These are phyloP conservation scores for Solanum dulcamara DNA, from an alignment of 257 asterid species.

Conservation along the genomic window DNA sequence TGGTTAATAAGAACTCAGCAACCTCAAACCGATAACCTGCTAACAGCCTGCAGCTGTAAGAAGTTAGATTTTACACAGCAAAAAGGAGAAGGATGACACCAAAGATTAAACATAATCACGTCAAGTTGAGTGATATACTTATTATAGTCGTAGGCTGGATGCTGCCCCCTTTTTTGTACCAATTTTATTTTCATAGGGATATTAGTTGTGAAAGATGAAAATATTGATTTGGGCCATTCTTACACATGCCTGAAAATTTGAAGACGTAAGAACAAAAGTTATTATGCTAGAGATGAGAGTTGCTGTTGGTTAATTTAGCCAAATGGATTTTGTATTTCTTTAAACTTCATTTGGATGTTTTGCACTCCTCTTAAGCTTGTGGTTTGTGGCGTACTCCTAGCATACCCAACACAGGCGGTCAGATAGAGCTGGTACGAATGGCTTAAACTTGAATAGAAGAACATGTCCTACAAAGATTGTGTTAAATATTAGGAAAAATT, in stretches of 20 bases:
- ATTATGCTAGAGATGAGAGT: not conserved
- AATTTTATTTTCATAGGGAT: not conserved
- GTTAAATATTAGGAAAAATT: too few species aligned
- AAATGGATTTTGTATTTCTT: not conserved
- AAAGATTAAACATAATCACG: not conserved
- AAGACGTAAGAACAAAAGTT: not conserved
- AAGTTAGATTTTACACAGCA: not conserved
- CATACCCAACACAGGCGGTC: not conserved
- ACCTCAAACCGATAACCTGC: not conserved
- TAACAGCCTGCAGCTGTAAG: not conserved
- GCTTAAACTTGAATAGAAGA: too few species aligned
- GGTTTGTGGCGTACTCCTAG: not conserved
- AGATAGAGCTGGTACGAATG: too few species aligned
- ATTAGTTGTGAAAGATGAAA: not conserved
- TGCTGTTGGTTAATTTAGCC: not conserved
- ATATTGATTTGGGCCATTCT: not conserved
- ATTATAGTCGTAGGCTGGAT: not conserved
- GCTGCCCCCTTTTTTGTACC: not conserved
- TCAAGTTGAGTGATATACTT: not conserved
- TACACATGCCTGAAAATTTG: not conserved
- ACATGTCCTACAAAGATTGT: too few species aligned
- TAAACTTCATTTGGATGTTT: not conserved
- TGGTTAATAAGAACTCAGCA: conserved; percentile 41
- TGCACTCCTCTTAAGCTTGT: not conserved
- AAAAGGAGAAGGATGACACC: not conserved